These are phyloP conservation scores for Przewalskia tangutica DNA, from an alignment of 257 asterid species.

Conservation along the genomic window DNA sequence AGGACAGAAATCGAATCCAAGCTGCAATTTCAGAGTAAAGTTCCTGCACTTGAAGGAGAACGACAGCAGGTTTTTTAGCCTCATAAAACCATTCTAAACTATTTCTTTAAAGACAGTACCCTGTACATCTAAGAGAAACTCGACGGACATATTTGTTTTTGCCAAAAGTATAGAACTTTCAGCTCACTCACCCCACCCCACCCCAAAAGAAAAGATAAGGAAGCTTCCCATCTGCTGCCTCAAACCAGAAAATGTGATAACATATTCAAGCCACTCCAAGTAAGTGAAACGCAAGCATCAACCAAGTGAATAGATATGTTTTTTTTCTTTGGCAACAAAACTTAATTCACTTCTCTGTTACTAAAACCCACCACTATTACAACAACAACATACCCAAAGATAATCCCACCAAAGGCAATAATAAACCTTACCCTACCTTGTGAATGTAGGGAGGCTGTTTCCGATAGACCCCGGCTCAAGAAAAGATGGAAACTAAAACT, in stretches of 20 bases:
- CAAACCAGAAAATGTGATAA: background rate
- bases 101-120: background rate
- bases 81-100: background rate
- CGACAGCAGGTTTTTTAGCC: background rate
- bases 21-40: background rate
- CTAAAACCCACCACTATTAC: background rate
- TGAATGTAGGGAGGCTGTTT: too few relatives aligned
- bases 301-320: background rate
- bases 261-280: background rate
- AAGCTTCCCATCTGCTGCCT: background rate
- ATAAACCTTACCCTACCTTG: too few relatives aligned
- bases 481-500: background rate
- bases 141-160: background rate
- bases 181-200: background rate
- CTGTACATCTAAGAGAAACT: background rate
- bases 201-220: background rate
- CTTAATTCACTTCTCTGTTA: background rate
- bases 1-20: background rate
- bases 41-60: background rate
- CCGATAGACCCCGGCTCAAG: too few relatives aligned
- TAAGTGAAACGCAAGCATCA: background rate
- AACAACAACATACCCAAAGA: background rate
- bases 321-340: background rate
- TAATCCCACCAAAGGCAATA: too few relatives aligned
- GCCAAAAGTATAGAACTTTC: background rate